Conservation (phyloP, 495 filamentous ascomycete genomes). For the Penicillium antarcticum region DNA sequence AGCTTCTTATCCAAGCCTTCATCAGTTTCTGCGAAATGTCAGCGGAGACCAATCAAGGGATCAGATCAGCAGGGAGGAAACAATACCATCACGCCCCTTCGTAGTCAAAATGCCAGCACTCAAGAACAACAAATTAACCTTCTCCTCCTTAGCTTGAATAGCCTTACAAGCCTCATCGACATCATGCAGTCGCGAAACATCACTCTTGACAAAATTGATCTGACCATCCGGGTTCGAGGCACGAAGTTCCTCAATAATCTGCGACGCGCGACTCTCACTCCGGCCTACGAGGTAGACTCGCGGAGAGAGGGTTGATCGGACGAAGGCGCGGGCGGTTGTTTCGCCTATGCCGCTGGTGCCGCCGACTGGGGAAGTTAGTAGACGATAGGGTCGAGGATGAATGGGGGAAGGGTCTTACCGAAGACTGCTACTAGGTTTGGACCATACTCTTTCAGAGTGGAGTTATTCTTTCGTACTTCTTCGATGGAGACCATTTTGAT, state of each 20-base stretch:
- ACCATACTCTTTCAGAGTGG: conserved; percentile 37
- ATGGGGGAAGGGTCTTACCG: conserved; percentile 32
- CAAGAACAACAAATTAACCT: conserved; percentile 59
- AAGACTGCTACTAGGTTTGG: conserved; percentile 53
- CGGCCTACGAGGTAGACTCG: conserved; percentile 48
- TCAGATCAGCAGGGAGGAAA: neutral
- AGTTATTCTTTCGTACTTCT: conserved; percentile 37
- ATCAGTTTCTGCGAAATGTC: conserved; percentile 42
- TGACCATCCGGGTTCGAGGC: conserved; percentile 32
- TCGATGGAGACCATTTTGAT: conserved; percentile 42
- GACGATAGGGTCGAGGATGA: neutral
- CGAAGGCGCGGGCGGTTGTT: conserved; percentile 55
- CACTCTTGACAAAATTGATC: conserved; percentile 50
- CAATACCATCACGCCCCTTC: conserved; percentile 28
- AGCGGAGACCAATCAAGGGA: neutral
- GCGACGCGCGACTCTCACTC: conserved; percentile 32
- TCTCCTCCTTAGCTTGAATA: conserved; percentile 52
- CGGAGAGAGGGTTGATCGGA: conserved; percentile 44
- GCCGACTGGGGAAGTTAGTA: conserved; percentile 42
- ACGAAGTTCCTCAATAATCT: conserved; percentile 34
- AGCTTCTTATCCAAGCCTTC: conserved; percentile 60
- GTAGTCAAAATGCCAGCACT: conserved; percentile 26
- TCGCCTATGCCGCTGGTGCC: conserved; percentile 64
- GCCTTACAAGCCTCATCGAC: conserved; percentile 59
- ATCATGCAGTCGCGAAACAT: conserved; percentile 50